A percentile compares a stretch with the other conserved stretches of the same genome.
Conservation (phyloP, 2,329 filamentous ascomycete species). For the Sporothrix luriei region DNA sequence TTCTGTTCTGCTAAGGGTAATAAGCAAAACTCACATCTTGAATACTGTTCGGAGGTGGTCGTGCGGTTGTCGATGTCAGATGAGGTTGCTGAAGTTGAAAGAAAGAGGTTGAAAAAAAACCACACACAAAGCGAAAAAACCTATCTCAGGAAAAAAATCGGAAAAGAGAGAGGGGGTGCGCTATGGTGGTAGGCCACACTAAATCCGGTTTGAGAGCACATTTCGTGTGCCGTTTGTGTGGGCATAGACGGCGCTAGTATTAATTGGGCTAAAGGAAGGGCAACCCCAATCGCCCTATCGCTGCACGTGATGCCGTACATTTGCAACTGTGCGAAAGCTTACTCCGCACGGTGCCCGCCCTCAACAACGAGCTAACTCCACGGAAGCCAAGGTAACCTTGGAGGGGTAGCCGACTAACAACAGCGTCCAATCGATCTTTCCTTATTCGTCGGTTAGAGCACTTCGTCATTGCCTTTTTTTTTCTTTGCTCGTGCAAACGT, state of each 20-base stretch:
- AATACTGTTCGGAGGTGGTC: slow-evolving; percentile 33
- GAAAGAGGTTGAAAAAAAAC: slow-evolving; percentile 27
- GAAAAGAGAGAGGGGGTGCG: slow-evolving; percentile 27
- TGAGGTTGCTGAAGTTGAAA: slow-evolving; percentile 28
- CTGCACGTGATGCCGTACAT: slow-evolving; percentile 27
- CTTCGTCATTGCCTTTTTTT: slow-evolving; percentile 27
- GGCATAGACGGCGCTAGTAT: slow-evolving; percentile 29
- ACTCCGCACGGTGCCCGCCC: not conserved
- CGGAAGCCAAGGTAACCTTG: not conserved
- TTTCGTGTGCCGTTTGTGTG: slow-evolving; percentile 35
- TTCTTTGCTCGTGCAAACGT: slow-evolving; percentile 10
- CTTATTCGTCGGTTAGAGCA: slow-evolving; percentile 26
- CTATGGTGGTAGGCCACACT: slow-evolving; percentile 27
- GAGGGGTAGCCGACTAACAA: slow-evolving; percentile 30
- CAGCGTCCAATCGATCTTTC: slow-evolving; percentile 20
- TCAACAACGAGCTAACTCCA: not conserved
- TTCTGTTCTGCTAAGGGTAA: slow-evolving; percentile 27
- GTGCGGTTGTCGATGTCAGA: slow-evolving; percentile 31
- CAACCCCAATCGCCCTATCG: slow-evolving; percentile 33
- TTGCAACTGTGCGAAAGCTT: slow-evolving; percentile 4
- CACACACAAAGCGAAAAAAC: slow-evolving; percentile 28
- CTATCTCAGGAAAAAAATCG: slow-evolving; percentile 30
- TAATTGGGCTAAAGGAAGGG: slow-evolving; percentile 34
- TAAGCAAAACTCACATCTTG: slow-evolving; percentile 35
- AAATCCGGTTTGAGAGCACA: slow-evolving; percentile 31